Evolutionary conservation across 176 grass and related monocot species (phyloP), one percentile per base, ranked within the genome.

Genomic region (Dactylis glomerata): DNA sequence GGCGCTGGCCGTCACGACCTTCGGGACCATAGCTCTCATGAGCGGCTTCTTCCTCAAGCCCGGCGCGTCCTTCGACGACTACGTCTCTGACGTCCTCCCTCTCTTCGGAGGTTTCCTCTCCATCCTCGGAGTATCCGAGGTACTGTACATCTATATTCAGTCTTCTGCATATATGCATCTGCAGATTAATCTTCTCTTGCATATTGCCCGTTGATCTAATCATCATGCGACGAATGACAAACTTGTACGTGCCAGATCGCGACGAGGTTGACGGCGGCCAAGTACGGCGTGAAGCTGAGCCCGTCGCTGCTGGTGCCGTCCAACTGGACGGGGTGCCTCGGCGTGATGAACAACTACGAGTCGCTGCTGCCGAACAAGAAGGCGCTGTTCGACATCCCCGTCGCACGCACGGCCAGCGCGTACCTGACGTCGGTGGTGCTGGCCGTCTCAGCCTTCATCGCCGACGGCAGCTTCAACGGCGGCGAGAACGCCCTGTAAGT

Each of bases 311-410:
- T 98, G 52, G 87, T 98, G 82, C 96, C 96, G 68, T 98, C 93
- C 4, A 98, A 98, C 85, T 98, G 96, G 96, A 98, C 93, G 11
- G 96, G 93, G 31, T 98, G 96, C 77, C 83, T 98, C 9, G 96
- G 96, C 68, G 93, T 98, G 76, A 98, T 98, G 68, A 98, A 95
- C 76, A 92, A 98, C 83, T 98, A 98, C 38, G 96, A 98, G 83
- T 98, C 96, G 10, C 22, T 98, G 68, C 76, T 93, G 79, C 96
- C 96, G 36, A 98, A 89, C 86, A 95, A 89, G 87, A 93, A 86
- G 76, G 96, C 96, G 28, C 85, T 98, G 22, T 98, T 98, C 84
- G 96, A 98, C 89, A 98, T 98, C 44, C 91, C 96, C 0, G 96
- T 84, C 2, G 93, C 96, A 10, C 89, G 96, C 56, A 87, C 93